Evolutionary conservation across 768 basidiomycete genomes (phyloP), one percentile per base, ranked within the genome.

Genomic region (Tylopilus intermedius): DNA sequence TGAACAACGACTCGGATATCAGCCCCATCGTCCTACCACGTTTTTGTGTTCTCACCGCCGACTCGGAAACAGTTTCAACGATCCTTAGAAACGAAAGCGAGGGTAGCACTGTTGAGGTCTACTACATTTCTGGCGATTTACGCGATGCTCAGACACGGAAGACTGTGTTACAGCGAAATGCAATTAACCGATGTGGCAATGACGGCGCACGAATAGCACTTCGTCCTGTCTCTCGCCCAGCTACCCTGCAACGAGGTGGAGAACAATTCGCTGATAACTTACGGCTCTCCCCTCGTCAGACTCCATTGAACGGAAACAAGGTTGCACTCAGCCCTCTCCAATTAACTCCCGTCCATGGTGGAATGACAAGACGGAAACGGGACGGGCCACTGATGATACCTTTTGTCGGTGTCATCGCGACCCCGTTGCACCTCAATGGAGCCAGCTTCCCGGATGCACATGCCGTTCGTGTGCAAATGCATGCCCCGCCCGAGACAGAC

Each of bases 41-140:
- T 13, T 88, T 91, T 60, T 81, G 79, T 15, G 78, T 90, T 14
- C 75, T 88, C 14, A 79, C 83, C 9, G 79, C 84, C 2, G 83
- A 90, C 60, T 69, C 72, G 8, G 86, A 90, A 65, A 72, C 74
- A 11, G 77, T 79, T 10, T 72, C 79, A 2, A 80, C 77, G 33
- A 69, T 76, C n/a, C 72, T 88, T 53, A 77, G 78, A 39, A 87
- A 86, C 61, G 83, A 82, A 53, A 69, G 77, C 3, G 76, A 80
- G 26, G 69, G 68, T 21, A 67, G 72, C 21, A 76, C 70, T 18
- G 71, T 90, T 7, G 85, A 88, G 57, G 79, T 90, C 5, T 84
- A 79, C 58, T 77, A 80, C 56, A 73, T 80, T 8, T 74, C 74
- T 7, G 82, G 82, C 2, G 79, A 82, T 57, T 67, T 81, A 14